phyloP scores from a whole-genome alignment of 2,329 filamentous ascomycete species.

The Exophiala aquamarina region DNA sequence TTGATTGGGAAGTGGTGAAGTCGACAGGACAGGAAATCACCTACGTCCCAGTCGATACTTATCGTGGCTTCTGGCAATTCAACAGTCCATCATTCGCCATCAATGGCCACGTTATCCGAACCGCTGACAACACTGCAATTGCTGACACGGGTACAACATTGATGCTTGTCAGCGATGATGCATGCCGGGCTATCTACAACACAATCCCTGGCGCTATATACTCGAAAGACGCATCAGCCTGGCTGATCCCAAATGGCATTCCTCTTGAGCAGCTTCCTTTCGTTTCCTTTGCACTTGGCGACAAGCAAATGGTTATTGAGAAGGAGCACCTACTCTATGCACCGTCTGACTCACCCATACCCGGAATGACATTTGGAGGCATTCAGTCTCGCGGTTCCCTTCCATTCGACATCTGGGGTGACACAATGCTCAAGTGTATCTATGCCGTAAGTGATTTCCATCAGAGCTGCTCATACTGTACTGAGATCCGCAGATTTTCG shows the following conservation, averaged over 20 bases:
- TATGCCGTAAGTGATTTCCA: constrained; percentile 54
- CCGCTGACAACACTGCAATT: constrained; percentile 63
- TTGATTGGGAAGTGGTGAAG: constrained; percentile 63
- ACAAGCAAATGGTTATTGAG: constrained; percentile 59
- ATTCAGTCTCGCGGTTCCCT: constrained; percentile 62
- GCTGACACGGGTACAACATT: constrained; percentile 72
- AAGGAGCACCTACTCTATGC: constrained; percentile 62
- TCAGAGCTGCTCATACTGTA: constrained; percentile 8
- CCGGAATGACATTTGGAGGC: constrained; percentile 61
- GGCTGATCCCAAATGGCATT: constrained; percentile 59
- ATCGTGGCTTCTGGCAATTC: constrained; percentile 69
- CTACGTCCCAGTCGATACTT: constrained; percentile 64
- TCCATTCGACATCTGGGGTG: constrained; percentile 64
- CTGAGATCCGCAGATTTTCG: constrained; percentile 53
- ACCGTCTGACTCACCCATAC: constrained; percentile 44
- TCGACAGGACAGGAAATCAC: constrained; percentile 54
- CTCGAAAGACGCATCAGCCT: constrained; percentile 60
- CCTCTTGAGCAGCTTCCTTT: constrained; percentile 56
- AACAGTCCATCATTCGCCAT: constrained; percentile 57
- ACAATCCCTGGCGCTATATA: constrained; percentile 63
- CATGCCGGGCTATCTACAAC: constrained; percentile 63
- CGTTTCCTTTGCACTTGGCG: constrained; percentile 64
- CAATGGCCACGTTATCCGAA: constrained; percentile 54
- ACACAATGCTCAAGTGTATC: constrained; percentile 63
- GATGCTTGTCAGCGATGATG: constrained; percentile 61